Percentiles rank a stretch among this genome's conserved stretches.
These are phyloP conservation scores for Aspergillus flavus DNA, from an alignment of 2,329 filamentous ascomycete species.

Conservation along the genomic window DNA sequence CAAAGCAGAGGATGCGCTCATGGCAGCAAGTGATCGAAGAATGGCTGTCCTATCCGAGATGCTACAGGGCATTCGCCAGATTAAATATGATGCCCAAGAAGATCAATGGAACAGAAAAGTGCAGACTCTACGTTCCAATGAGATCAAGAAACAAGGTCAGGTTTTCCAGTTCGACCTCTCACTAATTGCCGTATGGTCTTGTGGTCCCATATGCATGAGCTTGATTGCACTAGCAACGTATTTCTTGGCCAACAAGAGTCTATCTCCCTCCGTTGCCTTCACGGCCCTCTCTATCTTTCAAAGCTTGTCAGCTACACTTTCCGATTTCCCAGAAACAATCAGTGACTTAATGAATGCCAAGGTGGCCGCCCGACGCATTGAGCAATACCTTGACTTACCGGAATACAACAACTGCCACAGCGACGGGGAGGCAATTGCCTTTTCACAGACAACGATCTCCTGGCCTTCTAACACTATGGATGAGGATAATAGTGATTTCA, in stretches of 20 bases:
- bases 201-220: slow-evolving; percentile 70
- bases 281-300: slow-evolving; percentile 74
- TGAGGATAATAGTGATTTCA: slow-evolving; percentile 60
- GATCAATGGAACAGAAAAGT: slow-evolving; percentile 73
- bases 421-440: slow-evolving; percentile 62
- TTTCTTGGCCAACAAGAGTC: slow-evolving; percentile 60
- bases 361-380: slow-evolving; percentile 69
- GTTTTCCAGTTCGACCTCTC: slow-evolving; percentile 65
- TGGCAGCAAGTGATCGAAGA: slow-evolving; percentile 76
- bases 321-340: slow-evolving; percentile 69
- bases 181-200: slow-evolving; percentile 68
- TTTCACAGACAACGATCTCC: slow-evolving; percentile 68
- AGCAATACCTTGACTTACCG: slow-evolving; percentile 67
- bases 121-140: slow-evolving; percentile 62
- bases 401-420: slow-evolving; percentile 59
- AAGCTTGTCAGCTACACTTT: slow-evolving; percentile 67
- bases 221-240: slow-evolving; percentile 70
- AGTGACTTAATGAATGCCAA: slow-evolving; percentile 69
- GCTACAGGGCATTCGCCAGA: slow-evolving; percentile 76
- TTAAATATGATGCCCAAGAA: slow-evolving; percentile 79
- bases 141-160: slow-evolving; percentile 66
- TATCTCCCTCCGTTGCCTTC: slow-evolving; percentile 75
- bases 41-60: slow-evolving; percentile 74
- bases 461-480: slow-evolving; percentile 70
- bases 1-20: slow-evolving; percentile 66